Percentiles rank a stretch among this genome's conserved stretches.
Conservation (phyloP, 83 land plant genomes). For the Diphasiastrum complanatum region DNA sequence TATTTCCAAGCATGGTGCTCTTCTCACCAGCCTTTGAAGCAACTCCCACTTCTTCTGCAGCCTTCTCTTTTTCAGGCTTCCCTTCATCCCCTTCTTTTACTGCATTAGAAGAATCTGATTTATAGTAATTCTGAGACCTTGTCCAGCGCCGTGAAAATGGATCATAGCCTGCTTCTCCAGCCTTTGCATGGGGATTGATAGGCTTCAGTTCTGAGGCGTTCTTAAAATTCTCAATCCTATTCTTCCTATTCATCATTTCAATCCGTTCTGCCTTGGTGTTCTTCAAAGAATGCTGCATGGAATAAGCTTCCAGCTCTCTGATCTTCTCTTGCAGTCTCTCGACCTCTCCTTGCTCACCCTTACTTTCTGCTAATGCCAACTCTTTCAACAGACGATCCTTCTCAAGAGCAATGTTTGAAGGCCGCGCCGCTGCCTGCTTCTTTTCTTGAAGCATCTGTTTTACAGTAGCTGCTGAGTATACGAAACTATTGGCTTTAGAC, state of each 20-base stretch:
- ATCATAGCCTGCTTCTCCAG: too few relatives aligned
- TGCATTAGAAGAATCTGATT: not conserved
- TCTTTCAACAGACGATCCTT: not conserved
- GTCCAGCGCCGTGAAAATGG: not conserved
- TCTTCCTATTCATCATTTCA: too few relatives aligned
- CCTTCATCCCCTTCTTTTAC: not conserved
- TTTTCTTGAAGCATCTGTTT: too few relatives aligned
- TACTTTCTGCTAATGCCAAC: not conserved
- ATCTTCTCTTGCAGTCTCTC: not conserved
- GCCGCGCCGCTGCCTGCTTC: too few relatives aligned
- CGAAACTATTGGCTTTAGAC: not conserved
- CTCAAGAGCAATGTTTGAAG: not conserved
- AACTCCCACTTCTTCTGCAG: too few relatives aligned
- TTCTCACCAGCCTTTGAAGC: not conserved
- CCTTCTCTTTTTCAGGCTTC: too few relatives aligned
- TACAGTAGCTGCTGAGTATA: too few relatives aligned
- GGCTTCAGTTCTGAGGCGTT: too few relatives aligned
- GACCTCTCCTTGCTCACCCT: not conserved
- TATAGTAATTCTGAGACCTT: not conserved
- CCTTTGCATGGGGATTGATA: too few relatives aligned
- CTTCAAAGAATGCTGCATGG: not conserved
- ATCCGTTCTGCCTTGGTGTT: not conserved
- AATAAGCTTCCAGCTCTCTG: not conserved
- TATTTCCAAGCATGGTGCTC: conserved; percentile 2
- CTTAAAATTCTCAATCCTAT: too few relatives aligned